Conservation (phyloP, 176 grass and related monocot species). For the Metroxylon sagu region DNA sequence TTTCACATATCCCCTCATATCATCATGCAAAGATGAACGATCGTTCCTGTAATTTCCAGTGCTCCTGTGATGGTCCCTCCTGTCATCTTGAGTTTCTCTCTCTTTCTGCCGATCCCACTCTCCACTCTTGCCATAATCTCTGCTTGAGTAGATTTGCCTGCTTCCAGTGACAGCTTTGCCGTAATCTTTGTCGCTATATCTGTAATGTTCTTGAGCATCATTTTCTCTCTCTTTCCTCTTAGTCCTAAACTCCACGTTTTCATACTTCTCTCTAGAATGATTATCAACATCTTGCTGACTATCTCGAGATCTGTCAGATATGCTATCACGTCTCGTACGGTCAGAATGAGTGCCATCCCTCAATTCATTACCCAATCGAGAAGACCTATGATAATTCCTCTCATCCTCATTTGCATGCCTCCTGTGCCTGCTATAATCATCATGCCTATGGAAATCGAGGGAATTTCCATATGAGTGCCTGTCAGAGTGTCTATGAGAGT, state of each 20-base stretch:
- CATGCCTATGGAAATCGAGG: conserved; percentile 49
- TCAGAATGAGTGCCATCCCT: conserved; percentile 36
- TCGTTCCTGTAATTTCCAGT: conserved; percentile 2
- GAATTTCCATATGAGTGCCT: conserved; percentile 38
- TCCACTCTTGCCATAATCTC: conserved; percentile 15
- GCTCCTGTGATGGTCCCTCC: conserved; percentile 16
- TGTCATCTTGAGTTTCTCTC: conserved; percentile 7
- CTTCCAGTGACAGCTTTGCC: conserved; percentile 33
- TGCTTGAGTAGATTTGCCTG: conserved; percentile 23
- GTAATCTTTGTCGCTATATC: conserved; percentile 26
- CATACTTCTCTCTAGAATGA: conserved; percentile 29
- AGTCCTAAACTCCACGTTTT: conserved; percentile 30
- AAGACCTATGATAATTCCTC: conserved; percentile 44
- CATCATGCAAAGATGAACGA: not conserved
- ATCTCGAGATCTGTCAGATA: conserved; percentile 38
- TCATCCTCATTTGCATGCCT: conserved; percentile 43
- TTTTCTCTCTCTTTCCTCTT: conserved; percentile 48
- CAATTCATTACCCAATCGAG: conserved; percentile 39
- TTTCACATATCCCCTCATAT: conserved; percentile 1
- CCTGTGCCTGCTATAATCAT: conserved; percentile 55
- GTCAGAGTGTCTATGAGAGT: conserved; percentile 38
- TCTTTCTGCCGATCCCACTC: conserved; percentile 18
- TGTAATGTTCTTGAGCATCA: conserved; percentile 8
- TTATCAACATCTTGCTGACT: conserved; percentile 29
- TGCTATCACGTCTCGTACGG: conserved; percentile 21